Percentiles rank a stretch among this genome's conserved stretches.
phyloP scores from a whole-genome alignment of 2,329 filamentous ascomycete species.

The Alternaria sp. region DNA sequence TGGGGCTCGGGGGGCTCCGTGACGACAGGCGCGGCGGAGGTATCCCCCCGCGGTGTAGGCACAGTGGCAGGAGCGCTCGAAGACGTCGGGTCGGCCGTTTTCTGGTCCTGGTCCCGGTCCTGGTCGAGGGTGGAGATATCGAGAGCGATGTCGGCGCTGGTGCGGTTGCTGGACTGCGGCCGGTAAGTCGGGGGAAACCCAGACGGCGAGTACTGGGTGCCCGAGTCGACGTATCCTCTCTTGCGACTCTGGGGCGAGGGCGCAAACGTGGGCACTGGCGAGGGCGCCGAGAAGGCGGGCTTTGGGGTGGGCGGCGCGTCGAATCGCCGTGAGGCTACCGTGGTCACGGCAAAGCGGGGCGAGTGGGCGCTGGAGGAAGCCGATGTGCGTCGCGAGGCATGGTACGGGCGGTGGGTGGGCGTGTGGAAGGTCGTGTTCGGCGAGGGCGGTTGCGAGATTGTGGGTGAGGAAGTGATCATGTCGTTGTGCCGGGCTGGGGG shows the following conservation, averaged over 20 bases:
- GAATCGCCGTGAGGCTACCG: slow-evolving; percentile 33
- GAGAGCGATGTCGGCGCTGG: neutral
- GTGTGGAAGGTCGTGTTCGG: slow-evolving; percentile 45
- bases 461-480: slow-evolving; percentile 48
- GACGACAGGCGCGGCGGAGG: slow-evolving; percentile 40
- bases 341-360: slow-evolving; percentile 44
- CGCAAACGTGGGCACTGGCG: slow-evolving; percentile 30
- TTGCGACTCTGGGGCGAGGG: slow-evolving; percentile 37
- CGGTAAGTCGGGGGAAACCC: slow-evolving; percentile 54
- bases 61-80: slow-evolving; percentile 25
- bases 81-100: slow-evolving; percentile 7
- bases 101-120: slow-evolving; percentile 1
- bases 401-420: slow-evolving; percentile 37
- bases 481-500: slow-evolving; percentile 14
- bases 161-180: slow-evolving; percentile 15
- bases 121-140: neutral
- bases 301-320: slow-evolving; percentile 35
- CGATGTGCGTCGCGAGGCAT: slow-evolving; percentile 44
- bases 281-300: slow-evolving; percentile 27
- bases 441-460: slow-evolving; percentile 47
- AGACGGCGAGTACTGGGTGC: slow-evolving; percentile 63
- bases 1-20: slow-evolving; percentile 46
- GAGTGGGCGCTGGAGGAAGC: slow-evolving; percentile 38
- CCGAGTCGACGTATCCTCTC: slow-evolving; percentile 55
- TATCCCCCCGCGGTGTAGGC: slow-evolving; percentile 35